Evolutionary conservation across 1,284 basidiomycete species (phyloP).

Genomic region (Trametes polyzona): DNA sequence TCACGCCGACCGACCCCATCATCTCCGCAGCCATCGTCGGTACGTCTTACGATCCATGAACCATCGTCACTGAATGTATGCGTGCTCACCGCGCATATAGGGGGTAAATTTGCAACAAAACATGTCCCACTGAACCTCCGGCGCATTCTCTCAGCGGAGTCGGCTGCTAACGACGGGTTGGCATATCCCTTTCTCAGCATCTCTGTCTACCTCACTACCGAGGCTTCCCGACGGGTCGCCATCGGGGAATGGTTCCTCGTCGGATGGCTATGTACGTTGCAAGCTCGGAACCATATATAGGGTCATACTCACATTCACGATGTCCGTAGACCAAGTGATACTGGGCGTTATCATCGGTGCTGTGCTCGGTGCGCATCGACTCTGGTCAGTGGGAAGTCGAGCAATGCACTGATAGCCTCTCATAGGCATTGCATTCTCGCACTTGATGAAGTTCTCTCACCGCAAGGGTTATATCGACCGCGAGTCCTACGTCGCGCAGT

Average conservation of each 20-base stretch:
- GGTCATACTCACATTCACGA: neutral
- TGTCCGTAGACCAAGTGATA: conserved; percentile 77
- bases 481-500: conserved; percentile 91
- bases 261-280: conserved; percentile 74
- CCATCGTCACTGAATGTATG: neutral
- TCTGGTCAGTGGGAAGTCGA: neutral
- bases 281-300: neutral
- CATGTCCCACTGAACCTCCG: conserved; percentile 88
- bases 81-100: conserved; percentile 45
- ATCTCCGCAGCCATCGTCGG: conserved; percentile 69
- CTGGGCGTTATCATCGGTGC: conserved; percentile 81
- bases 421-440: conserved; percentile 71
- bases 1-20: conserved; percentile 94
- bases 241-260: conserved; percentile 82
- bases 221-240: conserved; percentile 64
- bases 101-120: conserved; percentile 86
- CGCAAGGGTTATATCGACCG: conserved; percentile 81
- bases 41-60: conserved; percentile 21
- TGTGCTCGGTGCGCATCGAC: conserved; percentile 62
- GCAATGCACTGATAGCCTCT: neutral
- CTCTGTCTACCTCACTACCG: conserved; percentile 84
- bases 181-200: conserved; percentile 94
- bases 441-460: conserved; percentile 84
- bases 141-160: conserved; percentile 88
- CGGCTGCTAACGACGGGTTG: conserved; percentile 85